These are phyloP conservation scores for Starmera caribaea DNA, from an alignment of 805 yeast genomes.

Conservation along the genomic window DNA sequence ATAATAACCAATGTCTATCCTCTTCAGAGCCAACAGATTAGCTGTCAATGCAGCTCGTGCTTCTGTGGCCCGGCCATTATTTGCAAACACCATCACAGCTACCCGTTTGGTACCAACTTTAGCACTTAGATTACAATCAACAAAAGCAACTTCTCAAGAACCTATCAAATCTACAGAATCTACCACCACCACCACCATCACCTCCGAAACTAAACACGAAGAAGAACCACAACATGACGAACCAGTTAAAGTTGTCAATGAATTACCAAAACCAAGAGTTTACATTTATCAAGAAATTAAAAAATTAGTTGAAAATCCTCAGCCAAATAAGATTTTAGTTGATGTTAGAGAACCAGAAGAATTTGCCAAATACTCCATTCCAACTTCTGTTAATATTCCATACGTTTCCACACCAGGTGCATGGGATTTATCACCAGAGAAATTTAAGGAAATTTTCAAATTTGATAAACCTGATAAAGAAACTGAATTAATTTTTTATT, in stretches of 20 bases:
- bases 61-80: not conserved
- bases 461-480: conserved; percentile 66
- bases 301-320: conserved; percentile 32
- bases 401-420: conserved; percentile 91
- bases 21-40: not conserved
- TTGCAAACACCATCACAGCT: not conserved
- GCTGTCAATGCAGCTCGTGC: not conserved
- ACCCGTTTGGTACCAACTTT: not conserved
- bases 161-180: not conserved
- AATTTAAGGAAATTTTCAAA: conserved; percentile 73
- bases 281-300: conserved; percentile 47
- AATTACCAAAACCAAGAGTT: conserved; percentile 28
- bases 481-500: conserved; percentile 77
- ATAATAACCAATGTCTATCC: not conserved
- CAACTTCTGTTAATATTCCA: conserved; percentile 81
- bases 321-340: conserved; percentile 47
- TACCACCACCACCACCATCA: not conserved
- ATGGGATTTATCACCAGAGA: conserved; percentile 65
- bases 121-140: not conserved
- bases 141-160: not conserved
- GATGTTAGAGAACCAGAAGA: conserved; percentile 94
- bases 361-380: conserved; percentile 59
- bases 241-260: conserved; percentile 1
- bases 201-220: conserved; percentile 1
- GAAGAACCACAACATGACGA: conserved; percentile 6